These are phyloP conservation scores for Nannochloris sp. DNA, from an alignment of 139 green algal species.

Conservation along the genomic window DNA sequence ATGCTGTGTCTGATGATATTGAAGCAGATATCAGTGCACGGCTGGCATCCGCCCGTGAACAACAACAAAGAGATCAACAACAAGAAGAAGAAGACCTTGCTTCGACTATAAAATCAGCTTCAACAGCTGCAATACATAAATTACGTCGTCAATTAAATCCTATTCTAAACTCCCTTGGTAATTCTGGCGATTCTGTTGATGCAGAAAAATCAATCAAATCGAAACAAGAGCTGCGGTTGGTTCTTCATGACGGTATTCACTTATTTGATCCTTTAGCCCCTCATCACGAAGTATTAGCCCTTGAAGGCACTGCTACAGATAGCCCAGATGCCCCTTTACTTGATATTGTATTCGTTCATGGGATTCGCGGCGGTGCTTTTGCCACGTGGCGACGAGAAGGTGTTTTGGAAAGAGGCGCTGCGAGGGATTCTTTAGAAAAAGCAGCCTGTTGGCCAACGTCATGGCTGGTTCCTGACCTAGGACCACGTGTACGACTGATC, in stretches of 20 bases:
- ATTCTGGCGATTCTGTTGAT: too few species aligned
- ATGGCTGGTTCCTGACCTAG: slow-evolving; percentile 60
- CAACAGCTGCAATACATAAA: too few species aligned
- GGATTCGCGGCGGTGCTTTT: slow-evolving; percentile 79
- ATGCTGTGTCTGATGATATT: neutral
- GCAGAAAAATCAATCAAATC: too few species aligned
- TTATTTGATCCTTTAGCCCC: slow-evolving; percentile 49
- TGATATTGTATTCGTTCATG: slow-evolving; percentile 87
- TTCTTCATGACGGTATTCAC: slow-evolving; percentile 60
- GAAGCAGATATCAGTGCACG: too few species aligned
- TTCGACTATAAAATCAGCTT: too few species aligned
- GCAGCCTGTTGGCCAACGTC: slow-evolving; percentile 49
- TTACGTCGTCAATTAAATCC: too few species aligned
- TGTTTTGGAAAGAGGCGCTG: slow-evolving; percentile 4
- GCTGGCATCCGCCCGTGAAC: too few species aligned
- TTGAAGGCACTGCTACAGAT: slow-evolving; percentile 5
- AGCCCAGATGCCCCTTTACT: slow-evolving; percentile 33
- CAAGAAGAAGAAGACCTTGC: too few species aligned
- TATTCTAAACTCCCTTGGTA: too few species aligned
- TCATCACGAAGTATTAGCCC: slow-evolving; percentile 53
- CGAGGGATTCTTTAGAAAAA: slow-evolving; percentile 15
- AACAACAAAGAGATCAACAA: too few species aligned
- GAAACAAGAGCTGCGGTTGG: too few species aligned
- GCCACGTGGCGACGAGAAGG: slow-evolving; percentile 61
- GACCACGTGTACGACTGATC: slow-evolving; percentile 39